Conservation (phyloP, 1,284 basidiomycete species). For the Rhodotorula glutinis region DNA sequence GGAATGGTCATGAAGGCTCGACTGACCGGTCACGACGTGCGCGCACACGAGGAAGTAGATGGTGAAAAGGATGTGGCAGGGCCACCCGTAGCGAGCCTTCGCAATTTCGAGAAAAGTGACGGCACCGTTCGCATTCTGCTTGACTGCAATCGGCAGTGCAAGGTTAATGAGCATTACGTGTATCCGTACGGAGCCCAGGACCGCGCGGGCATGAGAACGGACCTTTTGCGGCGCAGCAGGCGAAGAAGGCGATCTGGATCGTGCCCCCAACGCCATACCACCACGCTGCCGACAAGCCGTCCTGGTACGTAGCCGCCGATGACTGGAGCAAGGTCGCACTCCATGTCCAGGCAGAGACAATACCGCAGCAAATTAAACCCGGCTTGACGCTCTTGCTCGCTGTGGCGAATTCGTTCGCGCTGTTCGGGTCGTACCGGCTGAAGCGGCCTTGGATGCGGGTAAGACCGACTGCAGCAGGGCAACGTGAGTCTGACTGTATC, state of each 20-base stretch:
- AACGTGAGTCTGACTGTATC: conserved; percentile 25
- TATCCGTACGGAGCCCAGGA: too few relatives aligned
- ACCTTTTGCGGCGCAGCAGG: conserved; percentile 49
- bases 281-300: conserved; percentile 66
- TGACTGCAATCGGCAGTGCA: conserved; percentile 48
- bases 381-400: conserved; percentile 19
- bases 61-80: conserved; percentile 70
- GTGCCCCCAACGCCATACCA: conserved; percentile 60
- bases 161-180: too few relatives aligned
- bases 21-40: conserved; percentile 37
- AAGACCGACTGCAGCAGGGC: conserved; percentile 24
- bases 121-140: conserved; percentile 59
- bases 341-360: conserved; percentile 62
- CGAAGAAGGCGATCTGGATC: conserved; percentile 68
- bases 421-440: conserved; percentile 18
- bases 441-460: conserved; percentile 28
- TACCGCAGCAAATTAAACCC: conserved; percentile 46
- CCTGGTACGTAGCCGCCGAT: conserved; percentile 62
- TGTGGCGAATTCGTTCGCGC: conserved; percentile 35
- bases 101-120: conserved; percentile 49
- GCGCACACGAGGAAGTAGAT: conserved; percentile 77
- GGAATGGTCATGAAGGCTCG: too few relatives aligned
- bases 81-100: conserved; percentile 65
- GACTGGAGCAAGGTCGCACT: conserved; percentile 58
- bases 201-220: not conserved